phyloP scores from a whole-genome alignment of 2,329 filamentous ascomycete species.

The Ophiostoma sp. region DNA sequence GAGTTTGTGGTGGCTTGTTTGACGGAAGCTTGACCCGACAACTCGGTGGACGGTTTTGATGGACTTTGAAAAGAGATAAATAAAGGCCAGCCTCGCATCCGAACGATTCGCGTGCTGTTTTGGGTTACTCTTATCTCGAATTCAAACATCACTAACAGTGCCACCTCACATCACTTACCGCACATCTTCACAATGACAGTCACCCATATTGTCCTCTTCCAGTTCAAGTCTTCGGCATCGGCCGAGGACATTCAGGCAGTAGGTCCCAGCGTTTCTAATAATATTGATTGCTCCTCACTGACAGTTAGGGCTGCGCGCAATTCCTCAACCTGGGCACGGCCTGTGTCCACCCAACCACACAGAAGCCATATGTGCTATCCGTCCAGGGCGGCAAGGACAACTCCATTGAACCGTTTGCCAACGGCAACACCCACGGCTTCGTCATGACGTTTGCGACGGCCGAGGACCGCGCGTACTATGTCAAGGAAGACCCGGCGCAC shows the following conservation, averaged over 20 bases:
- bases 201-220: slow-evolving; percentile 27
- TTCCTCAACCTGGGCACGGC: slow-evolving; percentile 54
- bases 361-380: slow-evolving; percentile 60
- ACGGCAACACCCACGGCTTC: slow-evolving; percentile 68
- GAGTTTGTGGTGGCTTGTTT: too few species aligned
- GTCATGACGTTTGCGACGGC: slow-evolving; percentile 64
- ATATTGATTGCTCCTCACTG: too few species aligned
- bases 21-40: slow-evolving; percentile 1
- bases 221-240: slow-evolving; percentile 19
- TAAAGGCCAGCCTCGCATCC: background rate
- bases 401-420: slow-evolving; percentile 56
- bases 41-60: background rate
- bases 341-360: slow-evolving; percentile 62
- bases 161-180: background rate
- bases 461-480: slow-evolving; percentile 68
- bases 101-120: too few species aligned
- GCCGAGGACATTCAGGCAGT: slow-evolving; percentile 16
- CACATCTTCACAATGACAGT: slow-evolving; percentile 23
- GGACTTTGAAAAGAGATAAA: background rate
- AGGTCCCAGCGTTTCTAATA: background rate
- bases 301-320: slow-evolving; percentile 35
- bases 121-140: background rate
- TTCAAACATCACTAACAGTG: background rate
- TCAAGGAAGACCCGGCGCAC: slow-evolving; percentile 64
- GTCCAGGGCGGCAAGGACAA: slow-evolving; percentile 62